These are phyloP conservation scores for Aureobasidium sp. DNA, from an alignment of 2,329 filamentous ascomycete genomes.

Conservation along the genomic window DNA sequence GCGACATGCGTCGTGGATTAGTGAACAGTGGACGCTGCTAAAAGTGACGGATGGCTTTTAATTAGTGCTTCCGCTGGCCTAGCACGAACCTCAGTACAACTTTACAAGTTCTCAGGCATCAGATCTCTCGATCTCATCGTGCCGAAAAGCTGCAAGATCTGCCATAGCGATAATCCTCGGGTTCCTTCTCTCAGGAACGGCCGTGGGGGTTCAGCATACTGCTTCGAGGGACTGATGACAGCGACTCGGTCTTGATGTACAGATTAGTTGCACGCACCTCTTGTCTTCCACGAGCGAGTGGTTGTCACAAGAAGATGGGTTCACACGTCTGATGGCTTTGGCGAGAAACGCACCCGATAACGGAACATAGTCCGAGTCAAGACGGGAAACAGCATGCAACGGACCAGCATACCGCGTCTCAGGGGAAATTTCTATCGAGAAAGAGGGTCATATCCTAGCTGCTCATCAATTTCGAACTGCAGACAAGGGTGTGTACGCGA, in stretches of 20 bases:
- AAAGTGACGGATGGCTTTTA: background rate
- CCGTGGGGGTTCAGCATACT: background rate
- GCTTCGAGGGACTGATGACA: background rate
- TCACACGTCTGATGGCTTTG: background rate
- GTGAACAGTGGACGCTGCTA: background rate
- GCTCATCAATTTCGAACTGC: background rate
- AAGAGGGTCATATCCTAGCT: background rate
- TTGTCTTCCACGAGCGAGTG: too few relatives aligned
- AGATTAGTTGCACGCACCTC: too few relatives aligned
- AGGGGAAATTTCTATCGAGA: background rate
- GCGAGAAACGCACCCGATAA: background rate
- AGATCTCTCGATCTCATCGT: background rate
- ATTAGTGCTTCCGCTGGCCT: background rate
- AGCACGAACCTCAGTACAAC: conserved; percentile 8
- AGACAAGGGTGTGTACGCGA: background rate
- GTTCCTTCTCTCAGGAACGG: background rate
- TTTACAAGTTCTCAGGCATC: conserved; percentile 1
- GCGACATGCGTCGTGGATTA: background rate
- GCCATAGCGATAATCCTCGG: background rate
- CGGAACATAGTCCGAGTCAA: background rate
- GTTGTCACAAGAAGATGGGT: background rate
- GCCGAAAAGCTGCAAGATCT: background rate
- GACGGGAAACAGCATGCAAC: background rate
- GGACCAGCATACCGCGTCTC: background rate
- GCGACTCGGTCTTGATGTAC: too few relatives aligned